Evolutionary conservation across 805 yeast genomes (phyloP), one percentile per base, ranked within the genome.

Genomic region (Ogataea minuta): DNA sequence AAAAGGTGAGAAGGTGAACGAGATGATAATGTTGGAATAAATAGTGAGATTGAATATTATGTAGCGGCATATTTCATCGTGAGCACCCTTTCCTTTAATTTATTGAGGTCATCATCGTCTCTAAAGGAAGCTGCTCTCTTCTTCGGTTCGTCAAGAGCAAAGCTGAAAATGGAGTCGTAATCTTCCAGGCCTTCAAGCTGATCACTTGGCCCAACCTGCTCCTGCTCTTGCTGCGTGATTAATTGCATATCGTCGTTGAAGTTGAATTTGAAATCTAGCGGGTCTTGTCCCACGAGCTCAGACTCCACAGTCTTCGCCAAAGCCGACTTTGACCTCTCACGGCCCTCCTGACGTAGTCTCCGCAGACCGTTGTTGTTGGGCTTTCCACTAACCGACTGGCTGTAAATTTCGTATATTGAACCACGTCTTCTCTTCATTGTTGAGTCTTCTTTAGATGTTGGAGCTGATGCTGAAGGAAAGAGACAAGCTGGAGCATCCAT

Each of bases 81-180:
- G 36, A 59, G 28, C 16, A 60, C 62, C 24, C 50, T 54, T 38
- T 54, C 61, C 31, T 55, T 57, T 38, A 61, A 41, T 28, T 53
- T 53, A 25, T 37, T 48, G 28, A 61, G 46, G 42, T 61, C 65
- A 27, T 55, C 60, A 41, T 56, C 59, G 39, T 61, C 60, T 30
- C 53, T 44, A 39, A 54, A 53, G 23, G 57, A 50, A 15, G 44
- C 41, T 4, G 46, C 34, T 27, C 54, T 34, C 20, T 46, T 46
- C 16, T 39, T 36, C 11, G 39, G 20, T 13, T 38, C 43, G 11
- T 28, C 31, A 10, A 45, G 19, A 11, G 32, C 15, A 26, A 24
- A 29, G n/a, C 12, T 14, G 26, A 49, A 37, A 15, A 41, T 15
- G 2, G 46, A 27, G 17, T 47, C 54, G 23, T 43, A 42, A 16